Evolutionary conservation across 495 filamentous ascomycete genomes (phyloP), one percentile per base, ranked within the genome.

Genomic region (Trichoderma virens): DNA sequence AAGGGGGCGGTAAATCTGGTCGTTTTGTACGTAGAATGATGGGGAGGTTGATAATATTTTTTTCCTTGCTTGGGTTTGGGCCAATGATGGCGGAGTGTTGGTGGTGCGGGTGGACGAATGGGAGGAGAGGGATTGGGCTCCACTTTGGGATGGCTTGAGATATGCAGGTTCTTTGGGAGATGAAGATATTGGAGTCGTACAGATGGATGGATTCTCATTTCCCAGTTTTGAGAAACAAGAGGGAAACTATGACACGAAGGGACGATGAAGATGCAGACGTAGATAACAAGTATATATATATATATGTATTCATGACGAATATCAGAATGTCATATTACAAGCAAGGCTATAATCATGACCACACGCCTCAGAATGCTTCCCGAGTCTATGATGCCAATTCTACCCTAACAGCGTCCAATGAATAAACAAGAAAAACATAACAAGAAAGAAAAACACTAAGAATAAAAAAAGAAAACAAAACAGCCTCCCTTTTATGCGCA

Each of bases 1-100:
- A 2, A 18, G n/a, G 23, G n/a, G n/a, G n/a, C n/a, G n/a, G n/a
- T n/a, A n/a, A n/a, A n/a, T n/a, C n/a, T n/a, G n/a, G n/a, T n/a
- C n/a, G 45, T 51, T 7, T 11, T 28, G 25, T 7, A 31, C 16
- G 8, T 56, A 2, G n/a, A 27, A 4, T 54, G 39, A 28, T 56
- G n/a, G n/a, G n/a, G n/a, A n/a, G 62, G 28, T 54, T 54, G 41
- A 64, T 54, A 34, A 64, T 45, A 31, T 64, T 64, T 64, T 64
- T 35, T 34, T 34, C 56, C 34, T 32, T 25, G 9, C n/a, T 45
- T 16, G n/a, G n/a, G n/a, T 43, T 27, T 31, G 34, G 39, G 38
- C 61, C 61, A 63, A 63, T 30, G 25, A 7, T 8, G 25, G 51
- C 25, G 23, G 7, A 27, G 23, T 9, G 20, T 56, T 1, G 25